These are phyloP conservation scores for Candolleomyces efflorescens DNA, from an alignment of 768 basidiomycete species.

Conservation along the genomic window DNA sequence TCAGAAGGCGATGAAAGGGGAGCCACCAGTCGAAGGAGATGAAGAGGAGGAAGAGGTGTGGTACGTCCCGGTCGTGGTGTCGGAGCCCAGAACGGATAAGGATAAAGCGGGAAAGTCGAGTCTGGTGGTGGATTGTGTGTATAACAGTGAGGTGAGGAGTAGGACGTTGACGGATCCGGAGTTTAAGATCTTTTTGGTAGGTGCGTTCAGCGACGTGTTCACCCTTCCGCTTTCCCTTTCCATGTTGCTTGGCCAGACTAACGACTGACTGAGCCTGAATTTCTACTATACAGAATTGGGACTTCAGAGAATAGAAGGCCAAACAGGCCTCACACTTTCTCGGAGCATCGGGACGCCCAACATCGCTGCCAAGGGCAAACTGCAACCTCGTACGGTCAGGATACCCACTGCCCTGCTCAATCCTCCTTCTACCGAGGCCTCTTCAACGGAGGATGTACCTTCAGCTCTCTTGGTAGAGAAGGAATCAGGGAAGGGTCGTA, in stretches of 20 bases:
- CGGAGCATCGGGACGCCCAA: slow-evolving; percentile 71
- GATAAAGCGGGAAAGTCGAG: slow-evolving; percentile 77
- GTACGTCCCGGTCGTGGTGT: slow-evolving; percentile 71
- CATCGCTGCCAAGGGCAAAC: slow-evolving; percentile 71
- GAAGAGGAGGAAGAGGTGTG: slow-evolving; percentile 38
- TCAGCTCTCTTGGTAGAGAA: too few relatives aligned
- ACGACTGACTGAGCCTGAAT: background rate
- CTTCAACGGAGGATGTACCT: background rate
- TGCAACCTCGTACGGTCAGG: slow-evolving; percentile 50
- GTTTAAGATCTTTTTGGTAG: slow-evolving; percentile 68
- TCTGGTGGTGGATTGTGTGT: slow-evolving; percentile 72
- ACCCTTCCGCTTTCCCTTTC: slow-evolving; percentile 2
- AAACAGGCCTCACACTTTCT: slow-evolving; percentile 56
- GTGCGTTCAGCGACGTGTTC: slow-evolving; percentile 31
- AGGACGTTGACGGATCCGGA: slow-evolving; percentile 55
- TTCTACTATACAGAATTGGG: slow-evolving; percentile 48
- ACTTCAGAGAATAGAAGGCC: slow-evolving; percentile 62
- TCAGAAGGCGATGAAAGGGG: slow-evolving; percentile 52
- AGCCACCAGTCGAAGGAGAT: slow-evolving; percentile 22
- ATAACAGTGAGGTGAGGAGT: slow-evolving; percentile 54
- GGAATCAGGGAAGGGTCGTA: too few relatives aligned
- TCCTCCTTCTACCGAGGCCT: too few relatives aligned
- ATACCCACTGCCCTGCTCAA: slow-evolving; percentile 44
- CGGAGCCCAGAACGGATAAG: slow-evolving; percentile 52
- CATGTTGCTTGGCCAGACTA: background rate